These are phyloP conservation scores for Orobanche coerulescens DNA, from an alignment of 257 asterid genomes.

Conservation along the genomic window DNA sequence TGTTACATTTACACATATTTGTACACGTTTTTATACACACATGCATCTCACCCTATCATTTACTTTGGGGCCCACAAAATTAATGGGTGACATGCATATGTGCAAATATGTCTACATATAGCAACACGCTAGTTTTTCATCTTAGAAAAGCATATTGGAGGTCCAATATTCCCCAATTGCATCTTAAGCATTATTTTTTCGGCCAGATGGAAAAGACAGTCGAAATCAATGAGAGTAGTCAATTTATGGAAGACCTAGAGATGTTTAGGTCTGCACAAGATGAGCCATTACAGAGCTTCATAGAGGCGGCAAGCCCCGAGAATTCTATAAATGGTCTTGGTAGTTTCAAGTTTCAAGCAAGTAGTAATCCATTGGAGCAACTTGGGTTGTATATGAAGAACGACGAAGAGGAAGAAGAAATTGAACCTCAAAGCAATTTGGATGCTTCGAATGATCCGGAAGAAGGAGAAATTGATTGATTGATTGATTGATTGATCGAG, in stretches of 20 bases:
- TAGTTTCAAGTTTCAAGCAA: slow-evolving; percentile 51
- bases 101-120: too few relatives aligned
- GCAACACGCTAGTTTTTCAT: too few relatives aligned
- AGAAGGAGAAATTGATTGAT: slow-evolving; percentile 45
- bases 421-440: slow-evolving; percentile 28
- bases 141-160: background rate
- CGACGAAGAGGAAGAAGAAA: slow-evolving; percentile 67
- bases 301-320: slow-evolving; percentile 59
- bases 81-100: too few relatives aligned
- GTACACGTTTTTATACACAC: too few relatives aligned
- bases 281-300: slow-evolving; percentile 39
- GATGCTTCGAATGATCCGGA: slow-evolving; percentile 35
- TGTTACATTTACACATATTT: too few relatives aligned
- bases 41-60: too few relatives aligned
- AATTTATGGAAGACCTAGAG: slow-evolving; percentile 59
- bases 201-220: slow-evolving; percentile 79
- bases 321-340: slow-evolving; percentile 39
- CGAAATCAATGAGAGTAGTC: slow-evolving; percentile 62
- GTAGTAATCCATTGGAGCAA: slow-evolving; percentile 62
- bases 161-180: background rate
- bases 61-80: too few relatives aligned
- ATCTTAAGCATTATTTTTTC: background rate
- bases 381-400: slow-evolving; percentile 68
- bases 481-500: slow-evolving; percentile 31
- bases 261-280: slow-evolving; percentile 57